Evolutionary conservation across 1,284 basidiomycete species (phyloP).

Genomic region (Xerocomus minutiporus): DNA sequence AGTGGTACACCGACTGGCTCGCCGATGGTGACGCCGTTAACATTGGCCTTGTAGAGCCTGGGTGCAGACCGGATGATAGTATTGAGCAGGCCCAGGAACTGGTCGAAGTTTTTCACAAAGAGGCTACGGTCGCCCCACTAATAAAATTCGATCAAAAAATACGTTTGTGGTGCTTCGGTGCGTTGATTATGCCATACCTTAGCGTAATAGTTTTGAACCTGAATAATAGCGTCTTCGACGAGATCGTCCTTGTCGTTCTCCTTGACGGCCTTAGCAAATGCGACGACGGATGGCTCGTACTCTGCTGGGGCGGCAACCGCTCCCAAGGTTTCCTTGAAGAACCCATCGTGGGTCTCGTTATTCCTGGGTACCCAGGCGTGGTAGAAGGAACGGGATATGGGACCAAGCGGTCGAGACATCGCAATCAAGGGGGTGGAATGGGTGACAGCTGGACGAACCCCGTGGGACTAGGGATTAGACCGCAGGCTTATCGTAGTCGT

Average conservation of each 20-base stretch:
- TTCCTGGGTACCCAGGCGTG: background rate
- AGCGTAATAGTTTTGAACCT: background rate
- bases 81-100: background rate
- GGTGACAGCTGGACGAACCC: background rate
- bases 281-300: background rate
- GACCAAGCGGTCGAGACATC: background rate
- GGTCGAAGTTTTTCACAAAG: background rate
- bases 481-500: background rate
- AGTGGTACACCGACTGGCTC: slow-evolving; percentile 7
- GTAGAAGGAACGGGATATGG: background rate
- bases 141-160: background rate
- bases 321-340: background rate
- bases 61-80: background rate
- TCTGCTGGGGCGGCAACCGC: no score
- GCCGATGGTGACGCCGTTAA: slow-evolving; percentile 4
- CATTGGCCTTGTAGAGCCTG: background rate
- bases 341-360: background rate
- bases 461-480: background rate
- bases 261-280: background rate
- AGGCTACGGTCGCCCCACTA: background rate
- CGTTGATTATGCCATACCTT: background rate
- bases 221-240: background rate
- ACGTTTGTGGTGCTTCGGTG: no score
- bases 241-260: background rate
- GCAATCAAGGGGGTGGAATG: background rate